Evolutionary conservation across 2,329 filamentous ascomycete genomes (phyloP), one percentile per base, ranked within the genome.

Genomic region (Penicillium fuscoglaucum): DNA sequence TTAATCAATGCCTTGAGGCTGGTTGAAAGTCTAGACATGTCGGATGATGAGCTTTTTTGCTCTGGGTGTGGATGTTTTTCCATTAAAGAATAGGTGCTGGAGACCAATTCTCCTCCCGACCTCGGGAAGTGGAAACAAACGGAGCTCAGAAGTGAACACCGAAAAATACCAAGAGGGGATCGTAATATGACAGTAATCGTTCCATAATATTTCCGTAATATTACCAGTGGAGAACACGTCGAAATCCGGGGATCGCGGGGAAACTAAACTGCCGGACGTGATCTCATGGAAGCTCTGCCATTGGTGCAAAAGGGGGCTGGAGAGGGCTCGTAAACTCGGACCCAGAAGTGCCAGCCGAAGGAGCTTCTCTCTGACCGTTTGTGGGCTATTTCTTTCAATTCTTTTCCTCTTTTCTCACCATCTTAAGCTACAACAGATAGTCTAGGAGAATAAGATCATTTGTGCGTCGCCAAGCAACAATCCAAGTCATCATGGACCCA

Each of bases 1-100:
- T 89, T 89, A 76, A 93, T 88, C 62, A 93, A 84, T 47, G 85
- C 82, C 76, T 92, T 93, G 66, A 93, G 81, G 50, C 84, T 77
- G 1, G 84, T 80, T 1, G 89, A 90, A 21, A 93, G 82, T 73
- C 90, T 92, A 7, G 89, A 87, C 89, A 91, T 91, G 65, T 69
- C 75, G 48, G 15, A n/a, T 47, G 13, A 19, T 43, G 52, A 50
- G 28, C 28, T 35, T 2, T 19, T 37, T 15, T 39, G 31, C 13
- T 9, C 24, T 6, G 41, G 13, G 24, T 15, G 44, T 21, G 43
- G 55, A 29, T 31, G 21, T 58, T 17, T 39, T 40, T 44, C 55
- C 55, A 58, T 58, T 54, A 54, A 48, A 26, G n/a, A 35, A 21
- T 37, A 29, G 31, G 31, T 33, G 17, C n/a, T 41, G 13, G 24